Percentiles rank a stretch among this genome's conserved stretches.
Evolutionary conservation across 495 filamentous ascomycete genomes (phyloP).

Genomic region (Annulohypoxylon nitens): DNA sequence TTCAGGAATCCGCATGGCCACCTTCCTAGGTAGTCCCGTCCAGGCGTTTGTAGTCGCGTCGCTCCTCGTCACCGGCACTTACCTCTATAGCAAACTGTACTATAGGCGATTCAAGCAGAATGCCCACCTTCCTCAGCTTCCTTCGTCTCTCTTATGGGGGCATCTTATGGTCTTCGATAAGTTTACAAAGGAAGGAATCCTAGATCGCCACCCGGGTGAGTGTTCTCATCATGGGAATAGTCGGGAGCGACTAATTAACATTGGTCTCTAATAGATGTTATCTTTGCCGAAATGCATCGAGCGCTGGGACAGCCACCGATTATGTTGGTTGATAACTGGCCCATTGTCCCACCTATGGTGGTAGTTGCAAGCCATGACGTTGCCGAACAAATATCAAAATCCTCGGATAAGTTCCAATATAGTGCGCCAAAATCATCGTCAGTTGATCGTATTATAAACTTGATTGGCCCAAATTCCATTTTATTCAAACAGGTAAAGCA

Average conservation of each 20-base stretch:
- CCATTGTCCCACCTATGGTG: not conserved
- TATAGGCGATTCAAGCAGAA: not conserved
- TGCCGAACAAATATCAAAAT: not conserved
- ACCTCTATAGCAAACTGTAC: not conserved
- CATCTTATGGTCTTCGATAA: not conserved
- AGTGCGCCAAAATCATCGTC: not conserved
- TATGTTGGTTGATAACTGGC: not conserved
- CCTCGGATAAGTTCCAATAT: not conserved
- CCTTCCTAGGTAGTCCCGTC: not conserved
- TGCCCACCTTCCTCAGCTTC: not conserved
- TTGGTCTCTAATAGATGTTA: not conserved
- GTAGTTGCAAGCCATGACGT: not conserved
- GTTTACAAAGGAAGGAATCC: not conserved
- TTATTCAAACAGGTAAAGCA: not conserved
- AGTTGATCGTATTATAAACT: not conserved
- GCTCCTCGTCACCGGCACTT: not conserved
- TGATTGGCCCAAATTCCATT: not conserved
- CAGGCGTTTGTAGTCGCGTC: not conserved
- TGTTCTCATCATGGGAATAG: not conserved
- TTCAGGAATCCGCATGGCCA: not conserved
- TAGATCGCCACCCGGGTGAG: not conserved
- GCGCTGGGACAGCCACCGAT: not conserved
- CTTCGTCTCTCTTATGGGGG: not conserved
- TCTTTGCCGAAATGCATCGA: not conserved
- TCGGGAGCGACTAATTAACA: not conserved